These are phyloP conservation scores for Choiromyces venosus DNA, from an alignment of 495 filamentous ascomycete species.

Conservation along the genomic window DNA sequence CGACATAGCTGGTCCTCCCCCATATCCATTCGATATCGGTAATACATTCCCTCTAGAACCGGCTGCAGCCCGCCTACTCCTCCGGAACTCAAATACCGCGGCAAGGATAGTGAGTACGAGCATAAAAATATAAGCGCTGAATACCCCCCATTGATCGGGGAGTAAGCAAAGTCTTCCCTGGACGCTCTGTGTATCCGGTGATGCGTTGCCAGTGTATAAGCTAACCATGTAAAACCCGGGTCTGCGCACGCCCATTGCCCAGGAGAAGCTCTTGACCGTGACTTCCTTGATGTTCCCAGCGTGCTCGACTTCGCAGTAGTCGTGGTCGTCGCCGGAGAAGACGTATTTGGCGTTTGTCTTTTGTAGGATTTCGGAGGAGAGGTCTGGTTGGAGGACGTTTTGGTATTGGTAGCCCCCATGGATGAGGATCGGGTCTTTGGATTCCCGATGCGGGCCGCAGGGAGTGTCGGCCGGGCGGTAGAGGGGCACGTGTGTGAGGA, in stretches of 20 bases:
- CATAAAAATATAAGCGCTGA: conserved; percentile 66
- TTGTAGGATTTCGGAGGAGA: conserved; percentile 66
- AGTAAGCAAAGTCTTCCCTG: conserved; percentile 88
- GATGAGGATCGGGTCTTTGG: conserved; percentile 70
- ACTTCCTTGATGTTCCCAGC: conserved; percentile 70
- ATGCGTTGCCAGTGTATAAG: conserved; percentile 61
- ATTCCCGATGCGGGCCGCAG: conserved; percentile 85
- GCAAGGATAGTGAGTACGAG: conserved; percentile 50
- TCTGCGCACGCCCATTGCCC: conserved; percentile 91
- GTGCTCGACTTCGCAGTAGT: conserved; percentile 89
- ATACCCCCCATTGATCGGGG: conserved; percentile 77
- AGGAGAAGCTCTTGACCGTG: conserved; percentile 87
- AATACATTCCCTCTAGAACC: neutral
- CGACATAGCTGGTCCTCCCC: neutral
- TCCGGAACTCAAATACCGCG: neutral
- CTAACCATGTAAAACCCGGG: conserved; percentile 86
- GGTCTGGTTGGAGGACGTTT: conserved; percentile 72
- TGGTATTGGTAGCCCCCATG: conserved; percentile 87
- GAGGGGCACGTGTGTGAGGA: conserved; percentile 86
- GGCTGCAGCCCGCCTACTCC: neutral
- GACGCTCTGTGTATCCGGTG: conserved; percentile 52
- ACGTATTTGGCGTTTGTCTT: conserved; percentile 68
- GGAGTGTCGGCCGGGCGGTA: conserved; percentile 74
- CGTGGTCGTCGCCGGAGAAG: conserved; percentile 96
- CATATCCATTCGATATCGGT: neutral